Percentiles rank a stretch among this genome's conserved stretches.
phyloP scores from a whole-genome alignment of 2,329 filamentous ascomycete genomes.

The Aureobasidium sp. region DNA sequence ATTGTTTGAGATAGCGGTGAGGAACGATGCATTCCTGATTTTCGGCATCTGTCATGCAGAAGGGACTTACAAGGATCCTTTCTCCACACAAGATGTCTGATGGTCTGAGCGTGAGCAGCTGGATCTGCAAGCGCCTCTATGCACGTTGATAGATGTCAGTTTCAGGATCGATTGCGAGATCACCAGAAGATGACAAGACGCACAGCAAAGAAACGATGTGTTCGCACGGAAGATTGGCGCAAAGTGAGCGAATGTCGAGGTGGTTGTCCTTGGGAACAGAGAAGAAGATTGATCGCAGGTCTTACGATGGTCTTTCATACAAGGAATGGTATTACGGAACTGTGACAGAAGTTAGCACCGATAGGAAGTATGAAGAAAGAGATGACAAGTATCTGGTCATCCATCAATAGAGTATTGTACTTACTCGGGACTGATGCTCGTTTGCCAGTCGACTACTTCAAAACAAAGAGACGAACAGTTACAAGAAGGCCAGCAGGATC shows the following conservation, averaged over 20 bases:
- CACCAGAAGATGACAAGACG: neutral
- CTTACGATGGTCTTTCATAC: neutral
- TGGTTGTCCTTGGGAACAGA: neutral
- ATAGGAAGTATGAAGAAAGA: neutral
- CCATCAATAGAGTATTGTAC: neutral
- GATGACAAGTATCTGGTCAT: neutral
- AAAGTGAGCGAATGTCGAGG: neutral
- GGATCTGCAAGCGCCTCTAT: conserved; percentile 10
- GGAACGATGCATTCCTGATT: conserved; percentile 8
- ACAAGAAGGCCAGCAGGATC: neutral
- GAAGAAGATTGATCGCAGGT: neutral
- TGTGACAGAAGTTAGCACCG: neutral
- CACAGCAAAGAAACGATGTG: neutral
- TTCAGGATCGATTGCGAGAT: conserved; percentile 3
- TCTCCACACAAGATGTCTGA: conserved; percentile 5
- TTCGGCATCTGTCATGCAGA: conserved; percentile 11
- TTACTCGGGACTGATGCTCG: neutral
- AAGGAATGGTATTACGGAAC: neutral
- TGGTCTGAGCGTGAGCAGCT: conserved; percentile 7
- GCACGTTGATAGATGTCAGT: conserved; percentile 12
- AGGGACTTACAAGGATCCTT: conserved; percentile 7
- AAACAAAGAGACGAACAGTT: neutral
- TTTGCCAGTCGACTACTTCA: neutral
- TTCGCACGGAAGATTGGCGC: neutral
- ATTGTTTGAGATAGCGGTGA: conserved; percentile 10